A percentile compares a stretch with the other conserved stretches of the same genome.
phyloP scores from a whole-genome alignment of 2,329 filamentous ascomycete species.

The Emmonsia crescens region DNA sequence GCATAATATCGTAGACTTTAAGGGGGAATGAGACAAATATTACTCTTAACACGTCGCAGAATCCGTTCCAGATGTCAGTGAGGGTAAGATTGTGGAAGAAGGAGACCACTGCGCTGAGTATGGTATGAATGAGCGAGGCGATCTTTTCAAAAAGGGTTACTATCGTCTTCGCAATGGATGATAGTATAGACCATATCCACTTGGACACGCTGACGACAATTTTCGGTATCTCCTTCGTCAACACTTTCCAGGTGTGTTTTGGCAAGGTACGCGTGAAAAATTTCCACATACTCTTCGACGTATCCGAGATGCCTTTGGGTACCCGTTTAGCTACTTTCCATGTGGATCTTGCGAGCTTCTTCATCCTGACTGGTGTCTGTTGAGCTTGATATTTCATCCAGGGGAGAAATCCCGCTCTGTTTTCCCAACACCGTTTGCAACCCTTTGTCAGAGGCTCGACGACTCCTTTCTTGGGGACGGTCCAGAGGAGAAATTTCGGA shows the following conservation, averaged over 20 bases:
- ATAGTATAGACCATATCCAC: neutral
- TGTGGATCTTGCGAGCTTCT: neutral
- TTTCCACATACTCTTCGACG: neutral
- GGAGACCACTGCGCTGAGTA: neutral
- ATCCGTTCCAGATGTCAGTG: conserved; percentile 2
- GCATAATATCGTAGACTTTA: neutral
- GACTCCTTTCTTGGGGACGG: neutral
- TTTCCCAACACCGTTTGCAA: conserved; percentile 1
- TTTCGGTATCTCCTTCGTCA: neutral
- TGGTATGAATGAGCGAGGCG: neutral
- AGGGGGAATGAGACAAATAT: conserved; percentile 1
- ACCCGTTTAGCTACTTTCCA: neutral
- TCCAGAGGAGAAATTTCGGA: conserved; percentile 3
- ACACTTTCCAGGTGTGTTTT: neutral
- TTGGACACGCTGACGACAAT: neutral
- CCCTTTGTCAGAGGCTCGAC: neutral
- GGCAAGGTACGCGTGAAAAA: neutral
- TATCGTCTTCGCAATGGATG: neutral
- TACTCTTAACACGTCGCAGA: neutral
- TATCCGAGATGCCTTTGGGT: neutral
- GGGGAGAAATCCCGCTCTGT: neutral
- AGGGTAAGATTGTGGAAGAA: conserved; percentile 2
- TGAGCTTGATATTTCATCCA: neutral
- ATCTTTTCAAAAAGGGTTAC: neutral
- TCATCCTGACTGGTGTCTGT: neutral